phyloP scores from a whole-genome alignment of 108 stramenopile species.

The Skeletonema marinoi region DNA sequence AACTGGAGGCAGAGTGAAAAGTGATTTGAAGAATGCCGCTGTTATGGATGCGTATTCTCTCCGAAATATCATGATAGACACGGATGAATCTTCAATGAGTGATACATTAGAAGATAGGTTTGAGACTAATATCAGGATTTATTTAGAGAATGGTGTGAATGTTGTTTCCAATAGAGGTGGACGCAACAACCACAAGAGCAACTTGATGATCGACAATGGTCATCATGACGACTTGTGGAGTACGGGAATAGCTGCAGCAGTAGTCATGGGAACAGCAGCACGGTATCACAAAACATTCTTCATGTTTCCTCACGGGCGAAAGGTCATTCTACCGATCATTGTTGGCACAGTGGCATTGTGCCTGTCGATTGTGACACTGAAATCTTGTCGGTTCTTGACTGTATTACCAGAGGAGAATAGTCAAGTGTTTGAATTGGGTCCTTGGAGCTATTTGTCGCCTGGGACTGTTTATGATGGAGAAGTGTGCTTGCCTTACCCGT shows the following conservation, averaged over 20 bases:
- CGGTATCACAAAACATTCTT: constrained; percentile 35
- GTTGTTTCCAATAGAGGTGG: background rate
- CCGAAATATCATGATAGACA: constrained; percentile 1
- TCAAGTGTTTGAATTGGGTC: constrained; percentile 34
- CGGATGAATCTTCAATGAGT: background rate
- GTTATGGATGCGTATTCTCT: constrained; percentile 27
- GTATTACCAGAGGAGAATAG: constrained; percentile 14
- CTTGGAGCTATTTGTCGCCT: constrained; percentile 28
- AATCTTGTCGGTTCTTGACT: constrained; percentile 38
- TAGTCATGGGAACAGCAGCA: constrained; percentile 28
- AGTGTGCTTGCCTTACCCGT: constrained; percentile 27
- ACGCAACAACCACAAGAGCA: background rate
- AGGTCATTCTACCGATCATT: constrained; percentile 27
- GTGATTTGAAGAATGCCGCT: constrained; percentile 5
- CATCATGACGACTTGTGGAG: constrained; percentile 22
- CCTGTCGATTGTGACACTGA: constrained; percentile 14
- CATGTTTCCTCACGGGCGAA: constrained; percentile 40
- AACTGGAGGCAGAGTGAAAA: constrained; percentile 18
- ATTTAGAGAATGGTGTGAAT: background rate
- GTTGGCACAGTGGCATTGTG: constrained; percentile 17
- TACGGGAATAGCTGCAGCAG: constrained; percentile 35
- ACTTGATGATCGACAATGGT: background rate
- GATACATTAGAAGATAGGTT: background rate
- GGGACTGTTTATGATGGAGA: constrained; percentile 15
- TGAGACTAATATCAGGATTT: background rate